These are phyloP conservation scores for Ophiostoma sp. DNA, from an alignment of 2,329 filamentous ascomycete species.

Conservation along the genomic window DNA sequence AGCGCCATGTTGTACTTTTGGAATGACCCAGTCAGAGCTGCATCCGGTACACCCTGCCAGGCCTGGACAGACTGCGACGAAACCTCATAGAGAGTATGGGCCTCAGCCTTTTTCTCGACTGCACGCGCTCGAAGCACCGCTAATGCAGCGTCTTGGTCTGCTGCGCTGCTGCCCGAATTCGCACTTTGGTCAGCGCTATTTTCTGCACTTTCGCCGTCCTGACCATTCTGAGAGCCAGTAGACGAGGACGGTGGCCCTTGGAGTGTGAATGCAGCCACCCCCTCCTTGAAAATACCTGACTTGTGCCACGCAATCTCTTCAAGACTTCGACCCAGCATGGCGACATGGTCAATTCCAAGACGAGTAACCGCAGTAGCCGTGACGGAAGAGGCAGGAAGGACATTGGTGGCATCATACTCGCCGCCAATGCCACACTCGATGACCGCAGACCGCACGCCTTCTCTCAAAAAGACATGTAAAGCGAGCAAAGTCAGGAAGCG, in stretches of 20 bases:
- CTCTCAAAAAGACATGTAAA: constrained; percentile 71
- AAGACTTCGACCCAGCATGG: constrained; percentile 55
- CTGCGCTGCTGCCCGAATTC: neutral
- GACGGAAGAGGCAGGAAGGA: constrained; percentile 46
- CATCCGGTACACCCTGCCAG: constrained; percentile 48
- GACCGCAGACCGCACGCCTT: constrained; percentile 71
- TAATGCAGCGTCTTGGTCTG: constrained; percentile 30
- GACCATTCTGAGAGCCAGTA: too few relatives aligned
- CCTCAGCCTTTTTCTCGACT: constrained; percentile 45
- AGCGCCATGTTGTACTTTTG: constrained; percentile 55
- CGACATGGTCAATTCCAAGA: constrained; percentile 64
- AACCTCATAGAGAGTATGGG: constrained; percentile 42
- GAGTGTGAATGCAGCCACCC: constrained; percentile 53
- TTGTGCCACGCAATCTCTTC: constrained; percentile 70
- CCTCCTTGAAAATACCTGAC: constrained; percentile 62
- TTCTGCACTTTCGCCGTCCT: too few relatives aligned
- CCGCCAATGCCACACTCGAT: constrained; percentile 93
- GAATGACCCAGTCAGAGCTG: constrained; percentile 37
- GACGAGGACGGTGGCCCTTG: neutral
- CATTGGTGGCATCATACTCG: constrained; percentile 62
- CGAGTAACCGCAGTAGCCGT: constrained; percentile 39
- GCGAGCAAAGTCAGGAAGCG: constrained; percentile 85
- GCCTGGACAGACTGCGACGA: constrained; percentile 41
- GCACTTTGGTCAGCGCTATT: constrained; percentile 5
- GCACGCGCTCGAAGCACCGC: constrained; percentile 55